Conservation (phyloP, 805 yeast genomes). For the Clavispora fructus region DNA sequence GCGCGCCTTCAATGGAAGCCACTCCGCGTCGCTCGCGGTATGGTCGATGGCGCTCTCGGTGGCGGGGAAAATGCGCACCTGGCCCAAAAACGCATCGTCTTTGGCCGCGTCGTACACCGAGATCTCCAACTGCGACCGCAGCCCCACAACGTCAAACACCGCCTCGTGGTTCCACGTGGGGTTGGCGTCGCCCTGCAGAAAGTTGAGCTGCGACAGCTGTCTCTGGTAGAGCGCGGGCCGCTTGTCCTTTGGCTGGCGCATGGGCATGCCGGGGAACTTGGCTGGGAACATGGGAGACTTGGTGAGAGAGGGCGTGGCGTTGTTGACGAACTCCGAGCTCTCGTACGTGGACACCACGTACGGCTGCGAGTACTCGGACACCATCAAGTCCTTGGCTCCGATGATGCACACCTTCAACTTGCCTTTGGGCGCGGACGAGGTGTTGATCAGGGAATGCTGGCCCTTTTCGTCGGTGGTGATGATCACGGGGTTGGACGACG, state of each 20-base stretch:
- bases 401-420: slow-evolving; percentile 74
- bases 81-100: slow-evolving; percentile 84
- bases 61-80: slow-evolving; percentile 66
- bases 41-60: slow-evolving; percentile 32
- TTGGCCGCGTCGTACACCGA: slow-evolving; percentile 84
- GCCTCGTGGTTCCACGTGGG: slow-evolving; percentile 94
- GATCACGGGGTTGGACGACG: slow-evolving; percentile 22
- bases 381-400: slow-evolving; percentile 68
- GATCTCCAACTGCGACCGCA: slow-evolving; percentile 76
- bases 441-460: slow-evolving; percentile 23
- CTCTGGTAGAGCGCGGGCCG: slow-evolving; percentile 35
- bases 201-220: slow-evolving; percentile 33
- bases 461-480: slow-evolving; percentile 41
- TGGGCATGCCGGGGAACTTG: slow-evolving; percentile 11
- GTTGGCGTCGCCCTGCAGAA: slow-evolving; percentile 30
- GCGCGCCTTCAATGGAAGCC: slow-evolving; percentile 74
- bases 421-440: slow-evolving; percentile 59
- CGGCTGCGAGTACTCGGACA: slow-evolving; percentile 60
- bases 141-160: slow-evolving; percentile 84
- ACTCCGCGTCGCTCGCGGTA: slow-evolving; percentile 48
- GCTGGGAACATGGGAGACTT: slow-evolving; percentile 19
- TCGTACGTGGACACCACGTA: slow-evolving; percentile 90
- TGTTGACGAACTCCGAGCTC: slow-evolving; percentile 83
- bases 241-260: slow-evolving; percentile 11
- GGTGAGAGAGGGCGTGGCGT: slow-evolving; percentile 58